phyloP scores from a whole-genome alignment of 345 rosid species.

The Cochlearia excelsa region DNA sequence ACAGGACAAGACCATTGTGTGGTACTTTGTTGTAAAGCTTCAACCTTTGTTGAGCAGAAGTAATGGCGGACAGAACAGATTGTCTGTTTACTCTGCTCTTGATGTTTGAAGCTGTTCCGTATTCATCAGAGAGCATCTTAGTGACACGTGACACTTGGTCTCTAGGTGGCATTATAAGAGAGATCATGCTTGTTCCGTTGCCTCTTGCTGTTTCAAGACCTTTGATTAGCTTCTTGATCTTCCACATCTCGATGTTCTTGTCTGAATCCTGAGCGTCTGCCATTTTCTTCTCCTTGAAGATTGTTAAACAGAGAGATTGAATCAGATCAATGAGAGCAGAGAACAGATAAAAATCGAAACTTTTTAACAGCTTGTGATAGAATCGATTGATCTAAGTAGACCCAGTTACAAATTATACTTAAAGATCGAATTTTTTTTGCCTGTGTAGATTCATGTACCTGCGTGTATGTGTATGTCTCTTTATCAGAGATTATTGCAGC shows the following conservation, averaged over 20 bases:
- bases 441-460: no score
- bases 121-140: slow-evolving; percentile 93
- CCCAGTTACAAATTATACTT: no score
- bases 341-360: no score
- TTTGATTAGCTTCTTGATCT: slow-evolving; percentile 81
- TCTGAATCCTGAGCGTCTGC: slow-evolving; percentile 69
- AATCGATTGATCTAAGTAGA: no score
- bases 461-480: no score
- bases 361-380: no score
- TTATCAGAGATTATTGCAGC: no score
- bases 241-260: slow-evolving; percentile 91
- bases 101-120: slow-evolving; percentile 88
- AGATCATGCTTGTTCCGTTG: slow-evolving; percentile 92
- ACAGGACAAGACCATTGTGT: slow-evolving; percentile 81
- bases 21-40: slow-evolving; percentile 86
- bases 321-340: neutral
- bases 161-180: slow-evolving; percentile 90
- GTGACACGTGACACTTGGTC: slow-evolving; percentile 86
- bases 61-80: slow-evolving; percentile 84
- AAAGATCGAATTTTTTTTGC: no score
- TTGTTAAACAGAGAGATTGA: neutral
- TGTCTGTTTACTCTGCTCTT: slow-evolving; percentile 88
- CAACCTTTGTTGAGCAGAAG: slow-evolving; percentile 89
- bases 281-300: slow-evolving; percentile 40
- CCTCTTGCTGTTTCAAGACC: slow-evolving; percentile 86